Base-by-base conservation (phyloP, 1,284 basidiomycete species). In the Moesziomyces parantarcticus region DNA sequence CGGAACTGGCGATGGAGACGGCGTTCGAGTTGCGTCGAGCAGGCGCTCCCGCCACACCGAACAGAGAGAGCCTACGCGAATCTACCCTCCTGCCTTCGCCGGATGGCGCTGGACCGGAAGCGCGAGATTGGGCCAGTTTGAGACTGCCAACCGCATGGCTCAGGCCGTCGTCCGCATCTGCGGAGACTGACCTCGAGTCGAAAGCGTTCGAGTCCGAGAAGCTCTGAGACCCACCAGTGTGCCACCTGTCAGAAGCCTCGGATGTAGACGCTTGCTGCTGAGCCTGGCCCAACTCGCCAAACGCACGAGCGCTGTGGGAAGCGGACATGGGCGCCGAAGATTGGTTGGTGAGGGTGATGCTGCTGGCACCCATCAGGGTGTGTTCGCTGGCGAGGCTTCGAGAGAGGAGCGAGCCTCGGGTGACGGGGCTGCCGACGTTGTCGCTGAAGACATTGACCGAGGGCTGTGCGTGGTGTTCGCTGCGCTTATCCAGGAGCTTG, bases 341-440 rank as follows among this genome's bases (percentile, higher is more conserved):
- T 25, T 66, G 66, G 14, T 70, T 58, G 23, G 56, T 56, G 34
- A 77, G 53, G 1, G 76, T 77, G 43, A 68, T 77, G 50, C 62
- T 59, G 57, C 76, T 79, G 7, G 69, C 65, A 16, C 69, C 77
- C 47, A 67, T 64, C 20, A 76, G 59, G 6, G 77, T 78, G 50
- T 67, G 57, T 45, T 76, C 77, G 59, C 74, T 77, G 3, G 75
- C 69, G 2, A 75, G 50, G 36, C 76, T 78, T 36, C 68, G 62
- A 11, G 70, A 67, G 3, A 74, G 64, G 23, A 70, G 42, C 45
- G 62, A 62, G 22, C 63, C 64, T 42, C 54, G 20, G n/a, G 58
- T 21, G 26, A 43, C 36, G 9, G 74, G 72, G 45, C 76, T 79
- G 55, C 62, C 63, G 22, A 72, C 62, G 22, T 67, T 56, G 18